Percentiles rank a stretch among this genome's conserved stretches.
These are phyloP conservation scores for Ustilago curta DNA, from an alignment of 1,284 basidiomycete species.

Conservation along the genomic window DNA sequence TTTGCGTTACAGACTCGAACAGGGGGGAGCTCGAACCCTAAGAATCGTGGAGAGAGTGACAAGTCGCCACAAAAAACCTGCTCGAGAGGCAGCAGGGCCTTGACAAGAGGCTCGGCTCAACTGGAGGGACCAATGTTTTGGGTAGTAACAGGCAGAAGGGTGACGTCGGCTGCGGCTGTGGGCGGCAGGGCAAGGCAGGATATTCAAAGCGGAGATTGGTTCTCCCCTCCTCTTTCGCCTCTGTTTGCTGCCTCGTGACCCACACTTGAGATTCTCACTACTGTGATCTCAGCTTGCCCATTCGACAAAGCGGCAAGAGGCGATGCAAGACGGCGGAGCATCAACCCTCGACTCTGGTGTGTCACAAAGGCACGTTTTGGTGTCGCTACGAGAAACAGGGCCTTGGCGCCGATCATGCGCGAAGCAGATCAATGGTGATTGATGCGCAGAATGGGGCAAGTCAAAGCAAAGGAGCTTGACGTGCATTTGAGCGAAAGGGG, in stretches of 20 bases:
- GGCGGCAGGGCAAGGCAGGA: constrained; percentile 1
- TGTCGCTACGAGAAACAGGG: not conserved
- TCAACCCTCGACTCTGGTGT: constrained; percentile 2
- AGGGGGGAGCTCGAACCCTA: not conserved
- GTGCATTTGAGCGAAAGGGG: not conserved
- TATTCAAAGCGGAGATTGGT: constrained; percentile 6
- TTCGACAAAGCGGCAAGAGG: not conserved
- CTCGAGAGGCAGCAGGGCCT: not conserved
- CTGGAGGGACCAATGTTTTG: constrained; percentile 12
- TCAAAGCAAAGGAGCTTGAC: constrained; percentile 9
- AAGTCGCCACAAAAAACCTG: not conserved
- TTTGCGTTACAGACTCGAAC: not conserved
- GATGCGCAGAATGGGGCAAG: constrained; percentile 6
- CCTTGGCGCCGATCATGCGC: constrained; percentile 10
- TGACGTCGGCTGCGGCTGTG: constrained; percentile 15
- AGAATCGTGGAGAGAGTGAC: not conserved
- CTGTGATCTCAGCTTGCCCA: not conserved
- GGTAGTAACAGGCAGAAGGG: not conserved
- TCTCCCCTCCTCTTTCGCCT: not conserved
- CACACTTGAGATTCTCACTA: not conserved
- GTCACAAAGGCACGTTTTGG: constrained; percentile 17
- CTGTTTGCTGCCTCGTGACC: not conserved
- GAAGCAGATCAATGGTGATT: constrained; percentile 14
- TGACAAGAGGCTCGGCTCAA: constrained; percentile 1
- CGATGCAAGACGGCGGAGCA: not conserved